These are phyloP conservation scores for Saccharomyces hybrid DNA, from an alignment of 1,139 yeast genomes.

Conservation along the genomic window DNA sequence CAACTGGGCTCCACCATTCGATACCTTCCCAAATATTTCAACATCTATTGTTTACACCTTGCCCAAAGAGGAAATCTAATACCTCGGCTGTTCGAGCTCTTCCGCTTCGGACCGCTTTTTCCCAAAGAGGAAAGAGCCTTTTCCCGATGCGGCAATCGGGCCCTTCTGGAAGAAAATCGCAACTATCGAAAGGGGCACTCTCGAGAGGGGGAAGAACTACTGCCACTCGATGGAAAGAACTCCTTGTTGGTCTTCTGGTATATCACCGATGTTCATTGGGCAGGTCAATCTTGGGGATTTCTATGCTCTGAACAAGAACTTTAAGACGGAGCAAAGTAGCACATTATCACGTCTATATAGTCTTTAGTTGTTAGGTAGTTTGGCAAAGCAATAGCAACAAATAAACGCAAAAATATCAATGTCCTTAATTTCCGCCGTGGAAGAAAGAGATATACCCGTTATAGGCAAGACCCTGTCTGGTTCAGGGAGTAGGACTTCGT, in stretches of 20 bases:
- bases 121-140: background rate
- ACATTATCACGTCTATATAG: background rate
- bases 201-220: background rate
- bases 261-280: background rate
- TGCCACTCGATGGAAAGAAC: background rate
- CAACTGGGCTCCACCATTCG: background rate
- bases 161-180: background rate
- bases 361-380: background rate
- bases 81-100: background rate
- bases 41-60: background rate
- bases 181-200: background rate
- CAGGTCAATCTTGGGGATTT: background rate
- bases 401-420: conserved; percentile 33
- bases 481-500: conserved; percentile 5
- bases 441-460: conserved; percentile 12
- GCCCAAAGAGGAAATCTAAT: background rate
- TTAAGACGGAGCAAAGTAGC: background rate
- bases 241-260: background rate
- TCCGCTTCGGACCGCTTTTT: background rate
- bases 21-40: background rate
- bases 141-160: background rate
- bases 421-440: conserved; percentile 28
- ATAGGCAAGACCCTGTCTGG: conserved; percentile 7
- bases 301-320: background rate
- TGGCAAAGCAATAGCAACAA: background rate